Conservation (phyloP, 805 yeast species). For the Candida pini region DNA sequence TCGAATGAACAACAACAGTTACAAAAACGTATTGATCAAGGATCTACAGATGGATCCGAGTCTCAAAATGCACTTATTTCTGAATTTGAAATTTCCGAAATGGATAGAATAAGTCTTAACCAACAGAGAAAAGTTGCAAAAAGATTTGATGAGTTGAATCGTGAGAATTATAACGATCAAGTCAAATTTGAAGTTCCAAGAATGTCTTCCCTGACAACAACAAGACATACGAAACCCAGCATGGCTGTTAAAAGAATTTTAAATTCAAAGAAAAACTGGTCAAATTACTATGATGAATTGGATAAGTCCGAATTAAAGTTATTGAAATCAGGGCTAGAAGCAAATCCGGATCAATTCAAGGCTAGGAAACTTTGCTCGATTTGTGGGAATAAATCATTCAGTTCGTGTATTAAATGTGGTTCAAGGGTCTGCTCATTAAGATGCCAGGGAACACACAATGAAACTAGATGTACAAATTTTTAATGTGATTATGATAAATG, state of each 20-base stretch:
- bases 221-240: constrained; percentile 21
- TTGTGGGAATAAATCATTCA: constrained; percentile 39
- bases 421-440: constrained; percentile 37
- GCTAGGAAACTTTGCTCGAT: constrained; percentile 39
- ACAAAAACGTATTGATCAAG: constrained; percentile 2
- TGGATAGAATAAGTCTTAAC: constrained; percentile 12
- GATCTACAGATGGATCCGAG: constrained; percentile 3
- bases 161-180: constrained; percentile 38
- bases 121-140: constrained; percentile 33
- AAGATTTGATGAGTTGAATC: constrained; percentile 36
- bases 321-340: constrained; percentile 25
- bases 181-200: constrained; percentile 35
- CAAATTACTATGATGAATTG: constrained; percentile 38
- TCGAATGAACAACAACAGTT: constrained; percentile 26
- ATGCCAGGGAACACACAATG: constrained; percentile 36
- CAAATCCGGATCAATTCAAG: constrained; percentile 27
- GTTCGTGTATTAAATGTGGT: constrained; percentile 36
- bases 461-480: constrained; percentile 36
- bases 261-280: constrained; percentile 35
- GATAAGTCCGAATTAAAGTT: constrained; percentile 30
- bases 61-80: background rate
- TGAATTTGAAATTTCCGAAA: constrained; percentile 6
- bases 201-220: constrained; percentile 2
- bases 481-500: constrained; percentile 14
- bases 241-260: constrained; percentile 33